Conservation (phyloP, 352 stramenopile genomes). For the Phytophthora tentaculata region DNA sequence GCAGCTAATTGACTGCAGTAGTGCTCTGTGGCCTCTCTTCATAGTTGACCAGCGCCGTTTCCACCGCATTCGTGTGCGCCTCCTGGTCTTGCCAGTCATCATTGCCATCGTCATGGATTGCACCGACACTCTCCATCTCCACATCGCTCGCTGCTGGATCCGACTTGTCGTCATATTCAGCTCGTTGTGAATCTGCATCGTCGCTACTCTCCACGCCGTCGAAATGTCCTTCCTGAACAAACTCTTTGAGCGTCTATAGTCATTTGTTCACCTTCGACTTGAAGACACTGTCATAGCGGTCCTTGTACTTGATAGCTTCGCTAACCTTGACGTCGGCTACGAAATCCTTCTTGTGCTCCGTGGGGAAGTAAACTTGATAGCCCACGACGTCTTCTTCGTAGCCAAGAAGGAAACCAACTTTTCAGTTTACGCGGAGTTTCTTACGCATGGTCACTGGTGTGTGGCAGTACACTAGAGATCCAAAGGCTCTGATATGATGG, state of each 20-base stretch:
- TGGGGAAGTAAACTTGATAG: neutral
- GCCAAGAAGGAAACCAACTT: neutral
- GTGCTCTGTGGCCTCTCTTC: too few relatives aligned
- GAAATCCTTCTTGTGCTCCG: conserved; percentile 3
- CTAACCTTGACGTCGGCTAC: neutral
- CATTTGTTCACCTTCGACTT: conserved; percentile 3
- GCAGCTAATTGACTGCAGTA: too few relatives aligned
- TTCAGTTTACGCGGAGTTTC: neutral
- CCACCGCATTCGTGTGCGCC: too few relatives aligned
- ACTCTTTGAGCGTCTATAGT: neutral
- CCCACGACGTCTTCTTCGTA: conserved; percentile 3
- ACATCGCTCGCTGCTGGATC: too few relatives aligned
- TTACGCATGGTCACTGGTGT: neutral
- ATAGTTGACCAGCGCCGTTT: too few relatives aligned
- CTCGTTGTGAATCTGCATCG: neutral
- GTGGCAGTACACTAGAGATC: neutral
- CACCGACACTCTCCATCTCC: too few relatives aligned
- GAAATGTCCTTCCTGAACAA: neutral
- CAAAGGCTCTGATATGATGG: neutral
- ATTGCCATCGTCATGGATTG: too few relatives aligned
- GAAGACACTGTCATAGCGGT: neutral
- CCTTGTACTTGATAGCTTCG: neutral
- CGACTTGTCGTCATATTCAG: neutral
- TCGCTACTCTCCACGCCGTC: neutral
- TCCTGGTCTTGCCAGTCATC: too few relatives aligned